Conservation (phyloP, 441 rosid genomes). For the Arabidopsis lyrata region DNA sequence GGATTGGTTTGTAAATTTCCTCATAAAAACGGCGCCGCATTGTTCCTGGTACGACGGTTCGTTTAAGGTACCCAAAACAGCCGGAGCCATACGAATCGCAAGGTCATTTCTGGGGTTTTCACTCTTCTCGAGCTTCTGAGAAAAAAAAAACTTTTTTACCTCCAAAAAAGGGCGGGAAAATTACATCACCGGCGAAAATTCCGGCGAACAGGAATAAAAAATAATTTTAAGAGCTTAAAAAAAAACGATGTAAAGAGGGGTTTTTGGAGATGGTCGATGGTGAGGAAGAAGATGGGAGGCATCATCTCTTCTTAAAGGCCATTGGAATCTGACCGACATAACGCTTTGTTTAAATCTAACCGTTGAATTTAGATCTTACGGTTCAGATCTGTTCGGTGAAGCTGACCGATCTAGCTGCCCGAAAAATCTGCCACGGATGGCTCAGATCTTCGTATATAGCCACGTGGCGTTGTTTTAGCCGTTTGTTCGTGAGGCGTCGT, state of each 20-base stretch:
- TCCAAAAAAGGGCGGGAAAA: slow-evolving; percentile 21
- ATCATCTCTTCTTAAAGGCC: slow-evolving; percentile 35
- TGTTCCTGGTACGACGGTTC: slow-evolving; percentile 62
- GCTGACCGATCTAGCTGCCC: slow-evolving; percentile 30
- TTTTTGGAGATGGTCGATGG: slow-evolving; percentile 25
- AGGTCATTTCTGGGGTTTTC: slow-evolving; percentile 6
- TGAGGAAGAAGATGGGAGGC: slow-evolving; percentile 31
- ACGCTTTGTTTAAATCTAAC: neutral
- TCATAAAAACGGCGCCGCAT: slow-evolving; percentile 45
- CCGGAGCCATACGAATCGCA: slow-evolving; percentile 64
- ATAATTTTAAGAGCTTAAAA: neutral
- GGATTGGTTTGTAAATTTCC: slow-evolving; percentile 33
- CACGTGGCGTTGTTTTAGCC: slow-evolving; percentile 28
- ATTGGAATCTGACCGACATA: slow-evolving; percentile 27
- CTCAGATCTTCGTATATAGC: slow-evolving; percentile 16
- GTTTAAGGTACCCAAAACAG: slow-evolving; percentile 65
- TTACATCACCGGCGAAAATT: slow-evolving; percentile 14
- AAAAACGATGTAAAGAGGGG: neutral
- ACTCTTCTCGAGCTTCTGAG: neutral
- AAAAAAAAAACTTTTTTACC: neutral
- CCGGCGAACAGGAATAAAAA: slow-evolving; percentile 5
- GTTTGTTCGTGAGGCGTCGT: slow-evolving; percentile 40
- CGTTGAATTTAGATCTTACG: slow-evolving; percentile 27
- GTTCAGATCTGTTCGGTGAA: neutral
- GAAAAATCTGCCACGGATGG: slow-evolving; percentile 30